Conservation (phyloP, 139 green algal genomes). For the Pseudopediastrum boryanum region DNA sequence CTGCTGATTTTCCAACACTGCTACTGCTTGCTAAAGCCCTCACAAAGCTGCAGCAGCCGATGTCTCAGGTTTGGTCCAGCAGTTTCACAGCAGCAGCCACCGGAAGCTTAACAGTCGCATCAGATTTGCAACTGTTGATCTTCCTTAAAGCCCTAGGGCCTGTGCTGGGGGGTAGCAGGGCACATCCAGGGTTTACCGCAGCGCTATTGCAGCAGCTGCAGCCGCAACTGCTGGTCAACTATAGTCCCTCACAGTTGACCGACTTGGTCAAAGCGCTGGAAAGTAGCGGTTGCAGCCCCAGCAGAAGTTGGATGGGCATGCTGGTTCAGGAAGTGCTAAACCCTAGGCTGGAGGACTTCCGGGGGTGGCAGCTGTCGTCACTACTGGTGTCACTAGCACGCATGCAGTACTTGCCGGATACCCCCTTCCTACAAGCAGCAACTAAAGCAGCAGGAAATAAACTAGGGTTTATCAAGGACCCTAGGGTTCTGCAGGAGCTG, state of each 20-base stretch:
- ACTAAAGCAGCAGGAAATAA: neutral
- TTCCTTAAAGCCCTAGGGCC: conserved; percentile 19
- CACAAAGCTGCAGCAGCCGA: conserved; percentile 7
- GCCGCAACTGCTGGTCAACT: neutral
- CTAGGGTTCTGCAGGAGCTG: conserved; percentile 17
- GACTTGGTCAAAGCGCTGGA: too few relatives aligned
- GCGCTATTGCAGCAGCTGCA: neutral
- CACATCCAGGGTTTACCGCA: neutral
- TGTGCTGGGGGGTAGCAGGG: neutral
- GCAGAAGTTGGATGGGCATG: too few relatives aligned
- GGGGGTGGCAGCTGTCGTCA: neutral
- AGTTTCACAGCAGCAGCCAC: conserved; percentile 3
- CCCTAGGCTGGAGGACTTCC: neutral
- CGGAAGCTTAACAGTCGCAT: neutral
- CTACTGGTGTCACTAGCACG: conserved; percentile 16
- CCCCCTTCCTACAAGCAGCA: conserved; percentile 14
- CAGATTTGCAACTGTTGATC: neutral
- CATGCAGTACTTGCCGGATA: neutral
- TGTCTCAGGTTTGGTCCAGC: conserved; percentile 1
- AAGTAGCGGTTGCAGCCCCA: too few relatives aligned
- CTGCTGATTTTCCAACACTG: neutral
- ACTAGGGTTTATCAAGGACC: neutral
- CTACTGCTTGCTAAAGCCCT: conserved; percentile 14
- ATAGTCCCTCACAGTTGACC: conserved; percentile 6
- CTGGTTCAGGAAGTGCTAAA: too few relatives aligned